Evolutionary conservation across 1,139 yeast species (phyloP), one percentile per base, ranked within the genome.

Genomic region (Taphrina betulina): DNA sequence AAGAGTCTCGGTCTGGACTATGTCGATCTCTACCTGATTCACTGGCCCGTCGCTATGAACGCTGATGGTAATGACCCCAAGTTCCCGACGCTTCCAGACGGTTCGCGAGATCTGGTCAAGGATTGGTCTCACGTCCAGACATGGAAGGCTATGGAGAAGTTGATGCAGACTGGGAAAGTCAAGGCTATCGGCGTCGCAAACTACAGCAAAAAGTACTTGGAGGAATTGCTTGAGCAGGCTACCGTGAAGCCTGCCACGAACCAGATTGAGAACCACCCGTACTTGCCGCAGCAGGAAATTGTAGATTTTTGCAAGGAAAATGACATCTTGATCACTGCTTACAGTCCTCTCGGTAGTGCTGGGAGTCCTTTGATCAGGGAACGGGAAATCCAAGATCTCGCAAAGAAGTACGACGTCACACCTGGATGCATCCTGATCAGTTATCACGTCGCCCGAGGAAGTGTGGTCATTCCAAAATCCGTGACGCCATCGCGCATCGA

Each of bases 101-200:
- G n/a, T n/a, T 65, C 65, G 22, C 69, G 70, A 16, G 78, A 76
- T 58, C 82, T 81, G 20, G 31, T 31, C 5, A 31, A 33, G 12
- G 36, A 40, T 29, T 33, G 45, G 31, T 36, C 75, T 65, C 78
- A 76, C 63, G 69, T 81, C 60, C 80, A 85, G 66, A 81, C 95
- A 53, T 88, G 86, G 80, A 79, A 79, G 68, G 71, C 72, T 57
- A 74, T 86, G 72, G 92, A 87, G 72, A 74, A 78, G 61, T 71
- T 85, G 58, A 61, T 79, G 63, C 68, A 68, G 43, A 71, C 81
- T 51, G 83, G 82, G 43, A 81, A 83, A 70, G 73, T 79, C 50
- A 81, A 75, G 68, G 78, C 92, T 36, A 77, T 87, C 65, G 95
- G 95, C 66, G 87, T 87, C 44, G 83, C 90, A 54, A 87, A 87